Evolutionary conservation across 2,329 filamentous ascomycete species (phyloP).

Genomic region (Penicillium polonicum): DNA sequence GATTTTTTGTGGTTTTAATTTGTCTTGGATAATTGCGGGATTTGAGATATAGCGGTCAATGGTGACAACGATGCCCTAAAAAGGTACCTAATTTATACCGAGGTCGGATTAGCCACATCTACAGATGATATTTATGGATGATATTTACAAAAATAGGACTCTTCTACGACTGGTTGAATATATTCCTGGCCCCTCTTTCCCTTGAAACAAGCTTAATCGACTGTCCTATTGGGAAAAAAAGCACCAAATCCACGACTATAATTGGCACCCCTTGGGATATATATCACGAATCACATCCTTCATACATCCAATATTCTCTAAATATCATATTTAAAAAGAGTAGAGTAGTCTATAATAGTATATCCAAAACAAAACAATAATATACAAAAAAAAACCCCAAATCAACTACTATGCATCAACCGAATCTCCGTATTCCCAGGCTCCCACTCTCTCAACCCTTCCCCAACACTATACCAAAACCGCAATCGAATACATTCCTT

Average conservation of each 20-base stretch:
- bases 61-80: background rate
- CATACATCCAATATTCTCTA: background rate
- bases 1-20: background rate
- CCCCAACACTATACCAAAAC: slow-evolving; percentile 88
- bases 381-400: background rate
- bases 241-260: background rate
- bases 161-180: background rate
- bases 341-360: background rate
- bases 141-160: background rate
- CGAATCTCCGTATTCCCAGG: slow-evolving; percentile 62
- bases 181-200: background rate
- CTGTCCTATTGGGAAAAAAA: background rate
- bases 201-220: background rate
- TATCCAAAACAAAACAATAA: background rate
- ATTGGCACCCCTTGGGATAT: background rate
- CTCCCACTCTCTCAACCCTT: slow-evolving; percentile 82
- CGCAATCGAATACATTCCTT: slow-evolving; percentile 72
- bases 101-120: background rate
- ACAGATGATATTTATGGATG: background rate
- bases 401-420: slow-evolving; percentile 51
- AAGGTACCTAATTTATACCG: background rate
- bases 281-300: background rate
- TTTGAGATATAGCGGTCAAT: slow-evolving; percentile 14
- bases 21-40: background rate
- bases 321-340: background rate